Percentiles rank a stretch among this genome's conserved stretches.
These are phyloP conservation scores for Erythrophleum ivorense DNA, from an alignment of 331 rosid species.

Conservation along the genomic window DNA sequence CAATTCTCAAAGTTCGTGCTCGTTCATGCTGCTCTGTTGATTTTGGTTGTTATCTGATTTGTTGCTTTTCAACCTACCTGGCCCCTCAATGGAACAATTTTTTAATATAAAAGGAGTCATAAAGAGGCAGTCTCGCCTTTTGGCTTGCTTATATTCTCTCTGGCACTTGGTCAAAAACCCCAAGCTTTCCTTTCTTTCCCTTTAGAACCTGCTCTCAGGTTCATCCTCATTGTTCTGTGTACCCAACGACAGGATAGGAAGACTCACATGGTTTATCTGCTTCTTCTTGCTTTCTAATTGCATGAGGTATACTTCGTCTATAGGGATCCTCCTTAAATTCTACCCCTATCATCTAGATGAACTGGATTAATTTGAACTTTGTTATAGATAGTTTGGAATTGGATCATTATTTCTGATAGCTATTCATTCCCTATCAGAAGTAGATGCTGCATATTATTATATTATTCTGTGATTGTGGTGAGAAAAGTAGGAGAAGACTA, in stretches of 20 bases:
- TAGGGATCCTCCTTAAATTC: neutral
- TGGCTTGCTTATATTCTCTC: slow-evolving; percentile 23
- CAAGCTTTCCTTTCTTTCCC: slow-evolving; percentile 30
- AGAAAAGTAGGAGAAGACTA: neutral
- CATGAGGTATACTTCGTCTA: slow-evolving; percentile 31
- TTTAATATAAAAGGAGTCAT: neutral
- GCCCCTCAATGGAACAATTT: slow-evolving; percentile 4
- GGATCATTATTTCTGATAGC: neutral
- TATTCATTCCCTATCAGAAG: neutral
- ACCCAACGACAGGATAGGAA: slow-evolving; percentile 26
- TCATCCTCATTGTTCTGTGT: slow-evolving; percentile 37
- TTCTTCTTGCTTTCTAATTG: slow-evolving; percentile 32
- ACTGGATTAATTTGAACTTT: slow-evolving; percentile 2
- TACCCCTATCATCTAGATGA: neutral
- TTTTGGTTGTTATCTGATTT: neutral
- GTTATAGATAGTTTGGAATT: neutral
- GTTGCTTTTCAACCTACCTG: slow-evolving; percentile 47
- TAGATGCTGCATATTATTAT: neutral
- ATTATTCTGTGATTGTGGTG: neutral
- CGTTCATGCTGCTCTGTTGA: neutral
- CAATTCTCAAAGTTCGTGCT: slow-evolving; percentile 16
- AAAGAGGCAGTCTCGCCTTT: slow-evolving; percentile 34
- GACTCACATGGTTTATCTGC: slow-evolving; percentile 30
- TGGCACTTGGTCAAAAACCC: slow-evolving; percentile 32
- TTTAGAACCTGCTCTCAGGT: slow-evolving; percentile 22